Conservation (phyloP, 306 rosid species). For the Quercus berberidifolia region DNA sequence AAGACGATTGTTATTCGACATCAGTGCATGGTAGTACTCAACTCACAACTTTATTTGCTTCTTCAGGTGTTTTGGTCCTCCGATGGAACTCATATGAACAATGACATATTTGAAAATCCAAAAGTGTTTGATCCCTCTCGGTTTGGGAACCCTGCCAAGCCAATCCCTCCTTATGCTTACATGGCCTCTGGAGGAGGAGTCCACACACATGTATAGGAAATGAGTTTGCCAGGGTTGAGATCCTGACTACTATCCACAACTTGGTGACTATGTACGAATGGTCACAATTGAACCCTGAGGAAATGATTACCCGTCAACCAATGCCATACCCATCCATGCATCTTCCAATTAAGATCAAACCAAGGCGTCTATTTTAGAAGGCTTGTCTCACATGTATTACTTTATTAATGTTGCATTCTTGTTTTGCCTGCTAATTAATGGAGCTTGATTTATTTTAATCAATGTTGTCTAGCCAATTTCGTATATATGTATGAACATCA, state of each 20-base stretch:
- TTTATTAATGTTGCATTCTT: neutral
- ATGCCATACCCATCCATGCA: constrained; percentile 51
- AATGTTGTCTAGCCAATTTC: too few species aligned
- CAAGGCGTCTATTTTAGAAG: neutral
- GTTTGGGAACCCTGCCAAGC: constrained; percentile 42
- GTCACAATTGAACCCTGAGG: constrained; percentile 36
- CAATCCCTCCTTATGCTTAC: constrained; percentile 46
- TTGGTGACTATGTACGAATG: constrained; percentile 43
- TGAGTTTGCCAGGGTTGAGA: constrained; percentile 50
- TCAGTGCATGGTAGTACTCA: neutral
- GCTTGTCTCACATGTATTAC: neutral
- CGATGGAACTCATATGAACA: constrained; percentile 41
- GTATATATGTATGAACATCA: too few species aligned
- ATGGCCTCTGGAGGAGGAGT: constrained; percentile 49
- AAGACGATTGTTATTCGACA: neutral
- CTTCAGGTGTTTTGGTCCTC: constrained; percentile 42
- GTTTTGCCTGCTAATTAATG: neutral
- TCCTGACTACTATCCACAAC: constrained; percentile 42
- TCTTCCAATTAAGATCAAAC: constrained; percentile 47
- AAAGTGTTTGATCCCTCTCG: constrained; percentile 41
- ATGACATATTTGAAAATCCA: constrained; percentile 36
- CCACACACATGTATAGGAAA: constrained; percentile 45
- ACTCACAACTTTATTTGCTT: neutral
- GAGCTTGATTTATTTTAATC: too few species aligned
- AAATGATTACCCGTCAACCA: constrained; percentile 42